Conservation (phyloP, 805 yeast species). For the Nakazawaea ambrosiae region DNA sequence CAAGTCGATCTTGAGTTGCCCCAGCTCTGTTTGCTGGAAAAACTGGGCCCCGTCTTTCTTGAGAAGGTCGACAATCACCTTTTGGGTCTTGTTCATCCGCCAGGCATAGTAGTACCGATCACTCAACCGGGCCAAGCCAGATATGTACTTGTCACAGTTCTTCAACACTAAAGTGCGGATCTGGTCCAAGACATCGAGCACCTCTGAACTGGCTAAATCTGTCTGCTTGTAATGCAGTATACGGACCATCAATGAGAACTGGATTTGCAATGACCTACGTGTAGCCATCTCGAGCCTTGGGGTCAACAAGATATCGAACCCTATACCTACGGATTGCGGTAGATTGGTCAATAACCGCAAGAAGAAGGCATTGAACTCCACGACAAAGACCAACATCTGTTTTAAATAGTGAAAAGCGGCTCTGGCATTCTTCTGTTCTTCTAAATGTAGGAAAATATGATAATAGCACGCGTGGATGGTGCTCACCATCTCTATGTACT, state of each 20-base stretch:
- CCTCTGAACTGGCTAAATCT: not conserved
- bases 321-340: slow-evolving; percentile 22
- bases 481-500: slow-evolving; percentile 21
- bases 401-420: slow-evolving; percentile 32
- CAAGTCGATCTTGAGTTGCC: not conserved
- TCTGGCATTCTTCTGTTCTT: slow-evolving; percentile 22
- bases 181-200: slow-evolving; percentile 12
- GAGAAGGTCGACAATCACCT: slow-evolving; percentile 30
- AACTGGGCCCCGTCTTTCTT: slow-evolving; percentile 8
- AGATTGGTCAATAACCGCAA: slow-evolving; percentile 26
- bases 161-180: slow-evolving; percentile 25
- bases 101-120: slow-evolving; percentile 59
- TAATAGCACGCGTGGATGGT: slow-evolving; percentile 32
- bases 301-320: slow-evolving; percentile 30
- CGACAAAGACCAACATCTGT: slow-evolving; percentile 23
- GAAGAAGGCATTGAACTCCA: slow-evolving; percentile 30
- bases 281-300: slow-evolving; percentile 29
- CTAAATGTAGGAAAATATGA: slow-evolving; percentile 35
- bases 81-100: slow-evolving; percentile 56
- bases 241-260: slow-evolving; percentile 22
- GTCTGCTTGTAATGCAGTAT: slow-evolving; percentile 14
- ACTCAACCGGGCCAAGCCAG: slow-evolving; percentile 38
- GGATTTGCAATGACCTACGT: slow-evolving; percentile 30
- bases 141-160: slow-evolving; percentile 34
- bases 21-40: not conserved